Evolutionary conservation across 768 basidiomycete genomes (phyloP).

Genomic region (Boletus edulis): DNA sequence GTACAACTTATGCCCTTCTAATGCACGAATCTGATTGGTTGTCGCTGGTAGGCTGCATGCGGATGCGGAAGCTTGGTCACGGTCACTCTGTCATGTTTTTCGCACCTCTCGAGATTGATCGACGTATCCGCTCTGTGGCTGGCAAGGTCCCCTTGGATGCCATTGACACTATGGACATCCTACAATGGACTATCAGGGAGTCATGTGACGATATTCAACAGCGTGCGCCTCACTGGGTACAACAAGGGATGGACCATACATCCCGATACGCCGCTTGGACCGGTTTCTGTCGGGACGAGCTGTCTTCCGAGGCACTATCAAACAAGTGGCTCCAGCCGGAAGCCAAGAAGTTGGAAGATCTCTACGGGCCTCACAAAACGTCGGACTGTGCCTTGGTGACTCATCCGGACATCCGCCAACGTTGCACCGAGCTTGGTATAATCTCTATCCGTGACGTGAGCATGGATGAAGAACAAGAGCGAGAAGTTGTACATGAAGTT

Average conservation of each 20-base stretch:
- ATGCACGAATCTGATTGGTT: not conserved
- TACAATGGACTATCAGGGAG: conserved; percentile 44
- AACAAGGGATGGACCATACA: conserved; percentile 32
- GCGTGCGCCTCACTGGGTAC: conserved; percentile 40
- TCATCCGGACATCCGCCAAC: conserved; percentile 9
- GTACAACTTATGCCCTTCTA: not conserved
- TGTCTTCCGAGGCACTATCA: not conserved
- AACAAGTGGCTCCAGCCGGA: conserved; percentile 40
- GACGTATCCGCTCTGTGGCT: conserved; percentile 30
- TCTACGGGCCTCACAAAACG: conserved; percentile 24
- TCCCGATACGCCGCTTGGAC: conserved; percentile 19
- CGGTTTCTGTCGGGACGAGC: not conserved
- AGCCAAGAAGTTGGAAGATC: conserved; percentile 35
- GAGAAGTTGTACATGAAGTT: conserved; percentile 44
- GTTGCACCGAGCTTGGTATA: conserved; percentile 19
- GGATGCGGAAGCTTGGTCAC: conserved; percentile 48
- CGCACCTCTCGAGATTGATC: conserved; percentile 41
- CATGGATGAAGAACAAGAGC: conserved; percentile 50
- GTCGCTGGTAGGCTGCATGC: conserved; percentile 44
- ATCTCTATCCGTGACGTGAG: conserved; percentile 11
- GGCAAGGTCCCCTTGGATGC: conserved; percentile 1
- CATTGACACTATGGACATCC: conserved; percentile 31
- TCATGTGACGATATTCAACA: conserved; percentile 44
- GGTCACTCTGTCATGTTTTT: conserved; percentile 50
- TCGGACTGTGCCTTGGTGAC: not conserved